Conservation (phyloP, 345 rosid genomes). For the Rhodomyrtus tomentosa region DNA sequence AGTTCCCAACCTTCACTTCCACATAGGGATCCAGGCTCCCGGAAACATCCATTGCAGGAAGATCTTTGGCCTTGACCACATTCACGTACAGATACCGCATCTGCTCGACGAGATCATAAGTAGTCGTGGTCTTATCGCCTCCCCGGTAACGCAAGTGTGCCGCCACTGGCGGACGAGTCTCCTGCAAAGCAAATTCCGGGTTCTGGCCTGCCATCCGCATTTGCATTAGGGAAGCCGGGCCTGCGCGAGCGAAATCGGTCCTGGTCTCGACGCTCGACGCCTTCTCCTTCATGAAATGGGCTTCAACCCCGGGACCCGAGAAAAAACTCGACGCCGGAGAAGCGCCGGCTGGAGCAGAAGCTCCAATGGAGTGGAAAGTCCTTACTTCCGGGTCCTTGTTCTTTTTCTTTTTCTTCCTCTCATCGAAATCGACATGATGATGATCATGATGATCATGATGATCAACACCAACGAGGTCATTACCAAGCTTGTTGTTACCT, state of each 20-base stretch:
- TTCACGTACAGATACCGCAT: slow-evolving; percentile 37
- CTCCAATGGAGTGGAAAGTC: slow-evolving; percentile 8
- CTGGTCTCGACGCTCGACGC: slow-evolving; percentile 12
- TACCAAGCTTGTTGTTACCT: not conserved
- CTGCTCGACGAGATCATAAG: slow-evolving; percentile 44
- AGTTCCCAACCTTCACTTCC: slow-evolving; percentile 38
- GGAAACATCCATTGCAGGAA: slow-evolving; percentile 20
- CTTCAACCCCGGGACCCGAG: slow-evolving; percentile 5
- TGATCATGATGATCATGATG: not conserved
- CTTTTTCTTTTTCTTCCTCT: not conserved
- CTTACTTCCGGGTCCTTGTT: not conserved
- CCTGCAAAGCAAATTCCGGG: slow-evolving; percentile 24
- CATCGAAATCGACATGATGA: not conserved
- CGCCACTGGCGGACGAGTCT: slow-evolving; percentile 32
- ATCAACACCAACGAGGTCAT: not conserved
- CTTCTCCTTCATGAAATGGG: slow-evolving; percentile 1
- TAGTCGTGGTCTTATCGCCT: slow-evolving; percentile 25
- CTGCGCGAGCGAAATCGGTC: slow-evolving; percentile 20
- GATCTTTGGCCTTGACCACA: slow-evolving; percentile 36
- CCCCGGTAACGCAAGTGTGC: slow-evolving; percentile 25
- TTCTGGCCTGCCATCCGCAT: slow-evolving; percentile 27
- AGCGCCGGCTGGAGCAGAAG: not conserved
- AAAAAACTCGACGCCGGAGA: not conserved
- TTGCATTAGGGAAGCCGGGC: slow-evolving; percentile 10
- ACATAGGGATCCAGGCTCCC: slow-evolving; percentile 43